Conservation (phyloP, 805 yeast genomes). For the Saturnispora halmiae region DNA sequence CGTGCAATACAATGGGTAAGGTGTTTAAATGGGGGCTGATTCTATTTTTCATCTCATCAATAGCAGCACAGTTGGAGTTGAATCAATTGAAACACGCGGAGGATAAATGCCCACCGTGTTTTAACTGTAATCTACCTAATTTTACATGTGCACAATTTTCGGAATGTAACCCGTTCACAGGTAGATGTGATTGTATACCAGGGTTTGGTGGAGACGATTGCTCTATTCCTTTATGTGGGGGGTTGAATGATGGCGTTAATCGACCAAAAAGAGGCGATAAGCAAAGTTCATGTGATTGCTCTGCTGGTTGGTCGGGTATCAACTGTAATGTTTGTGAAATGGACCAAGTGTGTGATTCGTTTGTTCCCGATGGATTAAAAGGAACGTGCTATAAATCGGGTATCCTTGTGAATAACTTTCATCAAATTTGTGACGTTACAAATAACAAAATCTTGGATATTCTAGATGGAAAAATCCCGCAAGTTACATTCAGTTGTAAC, state of each 20-base stretch:
- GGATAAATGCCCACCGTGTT: conserved; percentile 77
- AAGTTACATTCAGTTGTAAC: conserved; percentile 86
- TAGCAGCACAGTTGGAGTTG: background rate
- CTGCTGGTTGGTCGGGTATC: conserved; percentile 86
- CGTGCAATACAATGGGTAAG: background rate
- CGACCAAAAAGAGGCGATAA: conserved; percentile 54
- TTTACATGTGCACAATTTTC: conserved; percentile 88
- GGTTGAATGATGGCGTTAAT: conserved; percentile 50
- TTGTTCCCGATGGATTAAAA: conserved; percentile 71
- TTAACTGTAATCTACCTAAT: conserved; percentile 89
- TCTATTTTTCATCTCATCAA: background rate
- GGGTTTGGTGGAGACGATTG: conserved; percentile 96
- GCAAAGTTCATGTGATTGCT: conserved; percentile 57
- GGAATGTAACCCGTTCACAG: conserved; percentile 77
- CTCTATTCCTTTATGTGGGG: conserved; percentile 79
- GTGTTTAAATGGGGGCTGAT: background rate
- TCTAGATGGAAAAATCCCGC: conserved; percentile 73
- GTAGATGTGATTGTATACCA: conserved; percentile 82
- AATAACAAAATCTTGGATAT: conserved; percentile 76
- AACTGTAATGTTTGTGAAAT: conserved; percentile 79
- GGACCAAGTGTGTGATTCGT: conserved; percentile 72
- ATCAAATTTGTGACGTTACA: conserved; percentile 93
- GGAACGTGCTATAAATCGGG: conserved; percentile 92
- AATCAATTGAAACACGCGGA: background rate
- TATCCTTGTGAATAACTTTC: conserved; percentile 65